Evolutionary conservation across 192 early-diverging fungal species (phyloP), one percentile per base, ranked within the genome.

Genomic region (Thamnidium elegans): DNA sequence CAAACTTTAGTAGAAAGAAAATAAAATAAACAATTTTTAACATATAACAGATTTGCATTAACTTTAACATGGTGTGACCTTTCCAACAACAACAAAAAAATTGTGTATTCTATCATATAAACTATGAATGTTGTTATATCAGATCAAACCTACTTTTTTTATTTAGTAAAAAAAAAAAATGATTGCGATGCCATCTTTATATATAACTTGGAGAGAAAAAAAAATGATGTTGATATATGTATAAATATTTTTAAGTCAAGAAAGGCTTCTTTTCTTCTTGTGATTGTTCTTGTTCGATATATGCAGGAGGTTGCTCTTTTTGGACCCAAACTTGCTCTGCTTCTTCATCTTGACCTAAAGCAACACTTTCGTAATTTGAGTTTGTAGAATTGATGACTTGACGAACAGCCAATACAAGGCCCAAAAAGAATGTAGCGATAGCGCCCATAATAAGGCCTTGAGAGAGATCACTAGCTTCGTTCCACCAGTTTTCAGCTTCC

Each of bases 401-500:
- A 20, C 67, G 72, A 34, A 65, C 48, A 52, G 50, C 32, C 8
- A 69, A 44, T 15, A 58, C 52, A 58, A 74, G 34, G 19, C 56
- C 63, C 46, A 74, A 66, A 15, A 74, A 54, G 26, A 69, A 17
- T 34, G 59, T 55, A 50, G 58, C 63, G 10, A 74, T 46, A 3
- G 67, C 58, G 21, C 63, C 63, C 4, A 66, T 51, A 46, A 74
- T 69, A 30, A 63, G 46, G n/a, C 62, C 58, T 13, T 60, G 63
- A 1, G 69, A 47, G 26, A 62, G 20, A 15, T 21, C 23, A 31
- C 63, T 56, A 58, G 69, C 67, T 1, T 58, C 58, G 44, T 61
- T 66, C 72, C 72, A 74, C 72, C 72, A 74, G 36, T 69, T 39
- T 19, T 17, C 4, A 48, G 8, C 14, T 10, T 39, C 9, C 4